A percentile compares a stretch with the other conserved stretches of the same genome.
Conservation (phyloP, 164 flowering plant species). For the Malania oleifera region DNA sequence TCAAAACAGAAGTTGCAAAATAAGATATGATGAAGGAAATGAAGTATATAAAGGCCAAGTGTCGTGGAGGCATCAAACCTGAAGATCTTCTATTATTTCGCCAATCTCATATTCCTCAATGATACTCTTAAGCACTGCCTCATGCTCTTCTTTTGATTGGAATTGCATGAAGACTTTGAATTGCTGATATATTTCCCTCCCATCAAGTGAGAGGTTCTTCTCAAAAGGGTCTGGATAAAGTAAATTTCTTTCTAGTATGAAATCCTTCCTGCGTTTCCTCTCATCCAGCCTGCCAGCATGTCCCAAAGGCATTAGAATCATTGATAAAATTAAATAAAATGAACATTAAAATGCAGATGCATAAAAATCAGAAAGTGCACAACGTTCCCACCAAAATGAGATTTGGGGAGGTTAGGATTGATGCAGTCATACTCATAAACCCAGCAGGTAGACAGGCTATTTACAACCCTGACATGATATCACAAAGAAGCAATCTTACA, state of each 20-base stretch:
- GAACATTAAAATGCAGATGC: too few species aligned
- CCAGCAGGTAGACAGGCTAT: too few species aligned
- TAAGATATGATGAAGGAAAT: not conserved
- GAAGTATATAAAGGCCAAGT: not conserved
- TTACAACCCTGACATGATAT: too few species aligned
- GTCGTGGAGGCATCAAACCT: constrained; percentile 36
- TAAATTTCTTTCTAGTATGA: constrained; percentile 76
- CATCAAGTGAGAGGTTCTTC: constrained; percentile 65
- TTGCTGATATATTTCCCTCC: constrained; percentile 57
- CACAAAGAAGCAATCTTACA: too few species aligned
- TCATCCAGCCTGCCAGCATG: constrained; percentile 80
- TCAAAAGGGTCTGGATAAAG: constrained; percentile 70
- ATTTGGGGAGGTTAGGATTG: too few species aligned
- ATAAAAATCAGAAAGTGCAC: too few species aligned
- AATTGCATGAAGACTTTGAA: constrained; percentile 84
- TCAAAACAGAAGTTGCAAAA: too few species aligned
- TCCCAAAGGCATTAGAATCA: too few species aligned
- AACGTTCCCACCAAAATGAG: too few species aligned
- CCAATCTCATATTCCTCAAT: constrained; percentile 65
- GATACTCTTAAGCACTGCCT: constrained; percentile 50
- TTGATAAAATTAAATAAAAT: too few species aligned
- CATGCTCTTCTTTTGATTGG: constrained; percentile 76
- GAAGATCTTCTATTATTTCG: constrained; percentile 74
- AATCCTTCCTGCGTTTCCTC: constrained; percentile 90
- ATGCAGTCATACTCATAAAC: too few species aligned